Base-by-base conservation (phyloP, 1,139 yeast species). In the Yamadazyma dendronema region DNA sequence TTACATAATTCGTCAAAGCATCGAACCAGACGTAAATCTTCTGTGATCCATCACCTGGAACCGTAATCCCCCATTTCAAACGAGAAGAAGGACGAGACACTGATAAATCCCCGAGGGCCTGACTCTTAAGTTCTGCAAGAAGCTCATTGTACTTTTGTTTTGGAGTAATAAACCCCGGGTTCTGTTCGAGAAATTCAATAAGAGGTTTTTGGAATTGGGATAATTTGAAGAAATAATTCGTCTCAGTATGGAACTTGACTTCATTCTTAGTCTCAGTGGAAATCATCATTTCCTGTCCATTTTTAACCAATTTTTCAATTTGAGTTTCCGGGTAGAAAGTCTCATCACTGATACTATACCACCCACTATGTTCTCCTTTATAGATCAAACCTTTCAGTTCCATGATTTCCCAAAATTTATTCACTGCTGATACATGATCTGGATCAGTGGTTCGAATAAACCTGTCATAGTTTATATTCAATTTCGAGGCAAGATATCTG, bases 11-110 rank as follows among this genome's bases (percentile, higher is more conserved):
- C 33, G 86, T 72, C 37, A 92, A 70, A 0, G 99, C 99, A 62
- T 92, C 99, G 44, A 92, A 84, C 99, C 99, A 92, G 8, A 92
- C 99, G 52, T 92, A 92, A 41, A 92, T 82, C 37, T 76, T 82
- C 53, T 92, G 97, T 0, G 79, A 50, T 0, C 73, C 65, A 51
- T 92, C 97, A 25, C 71, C 68, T 0, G 98, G 98, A 0, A 92
- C 97, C 2, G 78, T 77, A 21, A 92, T 84, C 0, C 97, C 97
- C 99, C 99, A 92, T 23, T 72, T 64, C 34, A 90, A 70, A 39
- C 98, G 67, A 11, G 80, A 62, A 0, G 81, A 57, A 0, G 97
- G 97, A 44, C 98, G 69, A 0, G 97, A 89, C 2, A 92, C 73
- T 21, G 96, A 86, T 34, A 92, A 67, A 55, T 92, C 97, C 0